Base-by-base conservation (phyloP, 768 basidiomycete genomes). In the Coprinopsis marcescibilis region DNA sequence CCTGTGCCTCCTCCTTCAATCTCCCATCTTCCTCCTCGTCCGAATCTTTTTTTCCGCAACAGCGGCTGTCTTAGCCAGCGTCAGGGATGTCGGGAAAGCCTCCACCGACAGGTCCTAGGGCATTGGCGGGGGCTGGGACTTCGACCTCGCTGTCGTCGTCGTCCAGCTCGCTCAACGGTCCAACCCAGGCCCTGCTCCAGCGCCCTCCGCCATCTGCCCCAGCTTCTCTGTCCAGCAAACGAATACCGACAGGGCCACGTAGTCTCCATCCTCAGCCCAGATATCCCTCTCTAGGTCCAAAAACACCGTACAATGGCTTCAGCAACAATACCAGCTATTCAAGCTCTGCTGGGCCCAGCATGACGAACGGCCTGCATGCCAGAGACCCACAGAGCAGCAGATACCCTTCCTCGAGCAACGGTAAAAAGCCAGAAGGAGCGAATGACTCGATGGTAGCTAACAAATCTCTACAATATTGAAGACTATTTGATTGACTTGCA, bases 71-170 rank as follows among this genome's bases (percentile, higher is more conserved):
- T 36, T 23, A 35, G 24, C 43, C 45, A 43, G 49, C 49, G 51
- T 27, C 50, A 13, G 43, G 40, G 48, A 85, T 88, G 85, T 85
- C 85, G 65, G 83, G 85, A 60, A 86, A 83, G 69, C 80, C 77
- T 43, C 85, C 85, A 56, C 85, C 85, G 54, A 76, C 72, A 54
- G 85, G 85, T 46, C 85, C 85, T 37, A 69, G 85, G 50, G 85
- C 85, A 36, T 70, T 89, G 50, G 57, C 79, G 51, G 77, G 76
- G 49, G 55, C 74, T n/a, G 55, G 68, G 10, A 68, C 67, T 43
- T 60, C 67, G 34, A 56, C 67, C 21, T 57, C 70, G 13, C 58
- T 68, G 19, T 38, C 52, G 13, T 24, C 46, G 3, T 36, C 55
- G 30, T 26, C 45, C 42, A 51, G 38, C 46, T 29, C 39, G 45